These are phyloP conservation scores for Penicillium vulpinum DNA, from an alignment of 2,329 filamentous ascomycete species.

Conservation along the genomic window DNA sequence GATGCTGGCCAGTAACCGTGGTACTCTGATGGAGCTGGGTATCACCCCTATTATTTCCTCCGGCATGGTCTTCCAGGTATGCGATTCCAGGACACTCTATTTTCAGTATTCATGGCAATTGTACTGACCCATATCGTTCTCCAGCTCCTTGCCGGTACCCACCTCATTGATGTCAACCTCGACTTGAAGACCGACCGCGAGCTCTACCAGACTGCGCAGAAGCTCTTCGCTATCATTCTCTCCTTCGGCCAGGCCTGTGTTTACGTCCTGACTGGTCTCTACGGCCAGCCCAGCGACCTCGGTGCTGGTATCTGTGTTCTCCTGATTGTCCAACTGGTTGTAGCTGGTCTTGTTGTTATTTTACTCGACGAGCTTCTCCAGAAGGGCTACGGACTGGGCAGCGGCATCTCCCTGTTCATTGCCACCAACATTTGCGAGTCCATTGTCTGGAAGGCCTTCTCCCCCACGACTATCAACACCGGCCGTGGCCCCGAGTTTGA, in stretches of 20 bases:
- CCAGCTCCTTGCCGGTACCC: slow-evolving; percentile 90
- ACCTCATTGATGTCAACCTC: slow-evolving; percentile 99
- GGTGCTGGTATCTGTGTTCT: slow-evolving; percentile 98
- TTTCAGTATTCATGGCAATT: not conserved
- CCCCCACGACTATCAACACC: slow-evolving; percentile 98
- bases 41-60: slow-evolving; percentile 99
- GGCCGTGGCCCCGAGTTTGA: slow-evolving; percentile 98
- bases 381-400: slow-evolving; percentile 98
- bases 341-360: slow-evolving; percentile 97
- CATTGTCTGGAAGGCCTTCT: slow-evolving; percentile 99
- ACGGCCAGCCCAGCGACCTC: slow-evolving; percentile 93
- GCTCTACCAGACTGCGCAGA: slow-evolving; percentile 99
- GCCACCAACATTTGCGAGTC: slow-evolving; percentile 99
- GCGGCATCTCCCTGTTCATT: slow-evolving; percentile 98
- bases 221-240: slow-evolving; percentile 96
- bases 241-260: slow-evolving; percentile 97
- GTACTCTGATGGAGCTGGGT: slow-evolving; percentile 93
- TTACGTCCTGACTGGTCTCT: slow-evolving; percentile 97
- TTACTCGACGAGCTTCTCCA: slow-evolving; percentile 98
- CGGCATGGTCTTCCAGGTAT: slow-evolving; percentile 95
- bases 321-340: slow-evolving; percentile 94
- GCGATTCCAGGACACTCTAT: slow-evolving; percentile 6
- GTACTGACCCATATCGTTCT: slow-evolving; percentile 15
- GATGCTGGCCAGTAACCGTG: slow-evolving; percentile 99
- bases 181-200: slow-evolving; percentile 99